Evolutionary conservation across 371 early-diverging fungal species (phyloP).

Genomic region (Mortierella sp.): DNA sequence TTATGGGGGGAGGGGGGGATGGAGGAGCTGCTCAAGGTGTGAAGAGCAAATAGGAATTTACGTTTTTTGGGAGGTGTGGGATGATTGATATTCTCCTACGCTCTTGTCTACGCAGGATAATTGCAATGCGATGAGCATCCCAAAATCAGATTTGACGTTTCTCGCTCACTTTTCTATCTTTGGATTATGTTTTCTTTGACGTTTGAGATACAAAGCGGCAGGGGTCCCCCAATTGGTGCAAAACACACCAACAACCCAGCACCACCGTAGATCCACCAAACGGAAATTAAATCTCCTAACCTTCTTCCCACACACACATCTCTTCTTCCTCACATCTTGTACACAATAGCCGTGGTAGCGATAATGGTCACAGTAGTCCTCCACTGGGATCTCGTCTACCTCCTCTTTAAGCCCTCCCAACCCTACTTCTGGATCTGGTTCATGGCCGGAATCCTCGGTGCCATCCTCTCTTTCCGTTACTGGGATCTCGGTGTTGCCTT

Average conservation of each 20-base stretch:
- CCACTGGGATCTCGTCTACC: constrained; percentile 25
- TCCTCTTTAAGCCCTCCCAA: constrained; percentile 31
- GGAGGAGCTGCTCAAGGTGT: not conserved
- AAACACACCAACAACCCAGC: not conserved
- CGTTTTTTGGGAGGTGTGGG: not conserved
- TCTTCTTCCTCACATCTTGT: not conserved
- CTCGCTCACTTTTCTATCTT: constrained; percentile 4
- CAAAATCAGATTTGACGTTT: not conserved
- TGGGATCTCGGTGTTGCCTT: constrained; percentile 50
- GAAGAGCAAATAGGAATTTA: not conserved
- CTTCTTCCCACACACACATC: no score
- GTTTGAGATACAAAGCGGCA: not conserved
- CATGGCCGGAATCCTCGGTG: constrained; percentile 31
- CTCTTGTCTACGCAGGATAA: not conserved
- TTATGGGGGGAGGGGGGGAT: not conserved
- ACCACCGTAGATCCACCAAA: no score
- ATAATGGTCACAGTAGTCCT: constrained; percentile 25
- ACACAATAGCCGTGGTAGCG: constrained; percentile 21
- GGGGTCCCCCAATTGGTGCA: not conserved
- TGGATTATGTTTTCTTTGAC: not conserved
- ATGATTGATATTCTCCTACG: not conserved
- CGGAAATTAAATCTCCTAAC: not conserved
- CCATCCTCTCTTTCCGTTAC: constrained; percentile 34
- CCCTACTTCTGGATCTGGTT: constrained; percentile 52
- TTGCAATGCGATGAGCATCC: not conserved